Conservation (phyloP, 1,284 basidiomycete species). For the Thelephora terrestris region DNA sequence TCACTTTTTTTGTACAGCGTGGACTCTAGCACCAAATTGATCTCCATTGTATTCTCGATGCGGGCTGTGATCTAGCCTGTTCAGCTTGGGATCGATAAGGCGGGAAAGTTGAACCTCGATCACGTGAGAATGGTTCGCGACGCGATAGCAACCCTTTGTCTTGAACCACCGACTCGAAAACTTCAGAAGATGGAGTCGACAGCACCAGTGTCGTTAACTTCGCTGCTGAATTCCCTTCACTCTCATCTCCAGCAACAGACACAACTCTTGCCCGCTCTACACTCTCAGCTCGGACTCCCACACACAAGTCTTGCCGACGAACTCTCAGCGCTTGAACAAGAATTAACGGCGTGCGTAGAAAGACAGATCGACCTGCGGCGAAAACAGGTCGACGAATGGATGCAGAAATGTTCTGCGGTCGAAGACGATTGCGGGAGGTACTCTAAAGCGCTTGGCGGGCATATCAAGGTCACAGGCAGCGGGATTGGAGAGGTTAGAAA, state of each 20-base stretch:
- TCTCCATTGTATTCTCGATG: no score
- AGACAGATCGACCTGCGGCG: slow-evolving; percentile 51
- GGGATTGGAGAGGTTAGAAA: slow-evolving; percentile 52
- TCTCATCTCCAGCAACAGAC: slow-evolving; percentile 69
- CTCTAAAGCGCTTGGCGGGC: slow-evolving; percentile 55
- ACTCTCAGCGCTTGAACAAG: slow-evolving; percentile 49
- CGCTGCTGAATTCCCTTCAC: slow-evolving; percentile 66
- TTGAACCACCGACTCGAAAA: no score
- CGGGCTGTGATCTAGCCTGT: no score
- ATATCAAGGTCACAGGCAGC: slow-evolving; percentile 50
- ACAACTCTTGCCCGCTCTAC: slow-evolving; percentile 61
- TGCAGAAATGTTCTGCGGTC: slow-evolving; percentile 47
- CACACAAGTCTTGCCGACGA: slow-evolving; percentile 67
- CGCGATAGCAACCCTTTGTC: no score
- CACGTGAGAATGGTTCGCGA: no score
- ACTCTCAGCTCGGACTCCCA: slow-evolving; percentile 61
- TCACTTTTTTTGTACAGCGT: no score
- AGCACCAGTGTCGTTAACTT: slow-evolving; percentile 28
- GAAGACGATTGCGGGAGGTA: slow-evolving; percentile 58
- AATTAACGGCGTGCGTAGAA: slow-evolving; percentile 62
- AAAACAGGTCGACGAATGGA: slow-evolving; percentile 64
- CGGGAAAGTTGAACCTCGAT: no score
- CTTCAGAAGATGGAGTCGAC: slow-evolving; percentile 14
- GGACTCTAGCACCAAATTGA: no score
- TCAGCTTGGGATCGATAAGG: no score